Evolutionary conservation across 140 eudicot species (phyloP), one percentile per base, ranked within the genome.

Genomic region (Ambrosia hybrid): DNA sequence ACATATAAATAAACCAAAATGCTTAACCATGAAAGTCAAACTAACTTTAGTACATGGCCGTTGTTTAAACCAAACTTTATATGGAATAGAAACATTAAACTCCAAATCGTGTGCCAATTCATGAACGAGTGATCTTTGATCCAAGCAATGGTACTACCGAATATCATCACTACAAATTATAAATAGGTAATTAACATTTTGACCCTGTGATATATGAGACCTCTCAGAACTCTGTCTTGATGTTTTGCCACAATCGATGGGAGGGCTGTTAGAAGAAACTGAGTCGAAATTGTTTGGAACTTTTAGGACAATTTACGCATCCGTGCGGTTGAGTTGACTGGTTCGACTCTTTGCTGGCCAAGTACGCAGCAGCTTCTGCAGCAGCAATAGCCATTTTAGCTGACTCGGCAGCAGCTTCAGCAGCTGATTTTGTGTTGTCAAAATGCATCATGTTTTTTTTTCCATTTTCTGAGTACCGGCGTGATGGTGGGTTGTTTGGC

Each of bases 381-480:
- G 99, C 99, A 79, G 97, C 96, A 68, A 91, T 79, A 46, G 97
- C 99, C 76, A 79, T 67, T 73, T 88, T 89, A 12, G 97, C 97
- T 11, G 95, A 83, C 79, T 90, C 91, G 0, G 97, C 96, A 79
- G 99, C 99, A 51, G 89, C 91, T 80, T 85, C 85, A 67, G 96
- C 99, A 63, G 96, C 97, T 62, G 99, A 84, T 41, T 91, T 93
- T 21, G 95, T 81, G 83, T 90, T 85, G 61, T 88, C 80, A 77
- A 74, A 84, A 51, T 73, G 78, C 88, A 75, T 66, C 15, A 46
- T n/a, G 66, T 75, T 78, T 69, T 73, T 73, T 73, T 73, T 72
- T 41, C 67, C 85, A 34, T 79, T 78, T 61, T 81, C 77, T 15
- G 83, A 79, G 83, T 74, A 73, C 73, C 89, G 84, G 89, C 66